A percentile compares a stretch with the other conserved stretches of the same genome.
Conservation (phyloP, 441 rosid species). For the Eutrema salsugineum region DNA sequence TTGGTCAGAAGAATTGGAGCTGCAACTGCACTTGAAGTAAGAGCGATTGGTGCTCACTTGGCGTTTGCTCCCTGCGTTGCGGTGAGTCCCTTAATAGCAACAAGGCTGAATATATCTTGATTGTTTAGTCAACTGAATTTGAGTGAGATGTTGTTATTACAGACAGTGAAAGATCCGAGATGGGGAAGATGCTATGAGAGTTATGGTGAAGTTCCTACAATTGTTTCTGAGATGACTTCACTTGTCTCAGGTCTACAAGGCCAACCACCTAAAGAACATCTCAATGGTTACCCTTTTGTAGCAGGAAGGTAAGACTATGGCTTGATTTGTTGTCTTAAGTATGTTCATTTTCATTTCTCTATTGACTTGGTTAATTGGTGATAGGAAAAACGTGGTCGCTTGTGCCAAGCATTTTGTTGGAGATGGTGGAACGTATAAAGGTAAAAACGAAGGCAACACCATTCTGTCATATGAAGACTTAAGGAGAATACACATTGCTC, state of each 20-base stretch:
- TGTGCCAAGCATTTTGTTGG: conserved; percentile 95
- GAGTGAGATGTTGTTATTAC: conserved; percentile 11
- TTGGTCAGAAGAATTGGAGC: conserved; percentile 65
- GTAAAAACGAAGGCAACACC: conserved; percentile 71
- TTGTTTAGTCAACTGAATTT: neutral
- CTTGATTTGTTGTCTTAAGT: neutral
- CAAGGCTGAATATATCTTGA: neutral
- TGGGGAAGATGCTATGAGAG: conserved; percentile 92
- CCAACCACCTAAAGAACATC: conserved; percentile 50
- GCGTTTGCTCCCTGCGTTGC: conserved; percentile 90
- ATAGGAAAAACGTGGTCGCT: conserved; percentile 70
- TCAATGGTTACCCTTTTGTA: conserved; percentile 64
- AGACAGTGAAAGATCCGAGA: conserved; percentile 77
- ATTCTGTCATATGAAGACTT: conserved; percentile 45
- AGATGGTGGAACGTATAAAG: conserved; percentile 74
- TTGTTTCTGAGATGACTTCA: conserved; percentile 59
- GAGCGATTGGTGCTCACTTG: conserved; percentile 74
- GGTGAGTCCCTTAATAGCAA: conserved; percentile 1
- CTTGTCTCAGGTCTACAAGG: conserved; percentile 73
- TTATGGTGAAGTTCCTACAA: conserved; percentile 59
- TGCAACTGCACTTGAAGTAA: conserved; percentile 89
- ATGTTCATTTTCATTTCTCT: neutral
- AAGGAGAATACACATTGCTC: conserved; percentile 65
- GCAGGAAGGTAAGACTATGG: conserved; percentile 50
- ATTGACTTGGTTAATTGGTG: conserved; percentile 3